Percentiles rank a stretch among this genome's conserved stretches.
Evolutionary conservation across 768 basidiomycete genomes (phyloP).

Genomic region (Zangia roseola): DNA sequence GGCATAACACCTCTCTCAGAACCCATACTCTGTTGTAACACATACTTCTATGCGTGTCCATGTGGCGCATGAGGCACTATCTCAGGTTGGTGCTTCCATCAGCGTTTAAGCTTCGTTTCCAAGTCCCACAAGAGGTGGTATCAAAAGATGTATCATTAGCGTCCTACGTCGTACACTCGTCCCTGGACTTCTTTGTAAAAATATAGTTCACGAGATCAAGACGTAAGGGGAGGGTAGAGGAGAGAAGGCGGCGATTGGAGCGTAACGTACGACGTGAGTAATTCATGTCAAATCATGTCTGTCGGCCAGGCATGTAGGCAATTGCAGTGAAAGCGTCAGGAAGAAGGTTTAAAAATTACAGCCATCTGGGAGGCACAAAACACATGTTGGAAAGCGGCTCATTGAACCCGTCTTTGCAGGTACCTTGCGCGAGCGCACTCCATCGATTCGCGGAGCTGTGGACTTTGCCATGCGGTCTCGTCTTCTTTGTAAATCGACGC

Average conservation of each 20-base stretch:
- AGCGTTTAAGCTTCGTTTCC: too few species aligned
- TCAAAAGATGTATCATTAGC: neutral
- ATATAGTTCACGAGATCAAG: neutral
- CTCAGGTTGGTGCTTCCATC: too few species aligned
- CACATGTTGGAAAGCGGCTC: neutral
- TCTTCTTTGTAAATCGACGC: slow-evolving; percentile 42
- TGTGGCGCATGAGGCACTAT: too few species aligned
- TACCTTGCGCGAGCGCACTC: slow-evolving; percentile 53
- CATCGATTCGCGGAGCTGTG: slow-evolving; percentile 71
- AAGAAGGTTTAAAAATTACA: neutral
- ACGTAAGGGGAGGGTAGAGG: neutral
- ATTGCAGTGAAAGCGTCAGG: neutral
- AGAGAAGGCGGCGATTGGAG: neutral
- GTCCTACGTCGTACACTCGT: slow-evolving; percentile 6
- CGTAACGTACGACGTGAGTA: slow-evolving; percentile 4
- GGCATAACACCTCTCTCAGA: too few species aligned
- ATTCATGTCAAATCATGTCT: neutral
- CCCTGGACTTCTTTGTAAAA: slow-evolving; percentile 1
- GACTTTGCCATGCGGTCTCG: slow-evolving; percentile 53
- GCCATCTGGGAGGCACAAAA: neutral
- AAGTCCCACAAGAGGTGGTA: too few species aligned
- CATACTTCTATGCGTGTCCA: too few species aligned
- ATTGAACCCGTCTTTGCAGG: slow-evolving; percentile 18
- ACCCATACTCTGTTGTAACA: too few species aligned
- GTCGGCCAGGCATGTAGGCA: neutral